Evolutionary conservation across 176 grass and related monocot genomes (phyloP).

Genomic region (Oryza officinalis): DNA sequence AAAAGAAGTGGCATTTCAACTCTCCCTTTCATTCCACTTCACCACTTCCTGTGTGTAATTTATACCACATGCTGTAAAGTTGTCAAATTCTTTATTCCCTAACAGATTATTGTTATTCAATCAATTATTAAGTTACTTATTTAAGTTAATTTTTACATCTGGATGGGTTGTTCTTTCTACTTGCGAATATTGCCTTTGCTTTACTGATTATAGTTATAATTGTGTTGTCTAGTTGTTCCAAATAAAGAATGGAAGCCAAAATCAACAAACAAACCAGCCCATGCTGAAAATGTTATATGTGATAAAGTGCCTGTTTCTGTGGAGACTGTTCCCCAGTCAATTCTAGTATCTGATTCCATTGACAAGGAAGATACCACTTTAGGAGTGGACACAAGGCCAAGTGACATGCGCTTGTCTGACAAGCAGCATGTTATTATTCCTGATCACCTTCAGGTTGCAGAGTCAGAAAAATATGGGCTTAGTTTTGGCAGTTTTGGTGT

Average conservation of each 20-base stretch:
- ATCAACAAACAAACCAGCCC: constrained; percentile 47
- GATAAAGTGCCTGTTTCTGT: constrained; percentile 42
- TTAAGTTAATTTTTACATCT: background rate
- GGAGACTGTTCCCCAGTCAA: constrained; percentile 47
- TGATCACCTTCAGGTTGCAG: constrained; percentile 83
- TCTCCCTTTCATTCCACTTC: background rate
- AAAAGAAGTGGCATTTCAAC: constrained; percentile 1
- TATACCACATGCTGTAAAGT: background rate
- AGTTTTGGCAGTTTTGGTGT: constrained; percentile 88
- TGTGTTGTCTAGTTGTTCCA: constrained; percentile 50
- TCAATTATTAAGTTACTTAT: background rate
- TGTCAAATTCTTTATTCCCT: background rate
- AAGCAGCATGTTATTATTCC: constrained; percentile 90
- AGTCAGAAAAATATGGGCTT: constrained; percentile 76
- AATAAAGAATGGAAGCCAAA: constrained; percentile 99
- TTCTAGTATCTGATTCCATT: constrained; percentile 33
- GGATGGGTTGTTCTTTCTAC: background rate
- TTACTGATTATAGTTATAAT: constrained; percentile 6
- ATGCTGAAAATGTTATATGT: constrained; percentile 41
- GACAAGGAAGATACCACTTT: constrained; percentile 32
- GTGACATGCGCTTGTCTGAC: constrained; percentile 49
- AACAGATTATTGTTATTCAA: background rate
- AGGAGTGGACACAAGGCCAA: constrained; percentile 49
- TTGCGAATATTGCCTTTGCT: background rate
- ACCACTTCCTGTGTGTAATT: constrained; percentile 5